Percentiles rank a stretch among this genome's conserved stretches.
Evolutionary conservation across 768 basidiomycete genomes (phyloP).

Genomic region (Pluteus cervinus): DNA sequence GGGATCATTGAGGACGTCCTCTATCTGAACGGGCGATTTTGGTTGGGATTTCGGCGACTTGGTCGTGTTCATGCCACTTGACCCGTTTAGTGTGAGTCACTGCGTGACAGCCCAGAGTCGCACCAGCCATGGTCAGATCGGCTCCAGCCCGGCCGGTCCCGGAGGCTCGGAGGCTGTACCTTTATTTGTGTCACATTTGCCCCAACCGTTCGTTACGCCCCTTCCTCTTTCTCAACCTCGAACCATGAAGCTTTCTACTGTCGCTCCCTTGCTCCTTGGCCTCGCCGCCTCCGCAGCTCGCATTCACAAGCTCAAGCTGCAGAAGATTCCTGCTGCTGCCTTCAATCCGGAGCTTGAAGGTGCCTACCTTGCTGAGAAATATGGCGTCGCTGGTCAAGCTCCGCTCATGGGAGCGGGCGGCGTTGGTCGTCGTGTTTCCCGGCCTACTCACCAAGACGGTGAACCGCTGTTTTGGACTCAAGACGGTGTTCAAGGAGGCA

Average conservation of each 20-base stretch:
- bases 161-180: too few species aligned
- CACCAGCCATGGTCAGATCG: too few species aligned
- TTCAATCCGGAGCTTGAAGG: constrained; percentile 65
- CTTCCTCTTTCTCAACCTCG: constrained; percentile 15
- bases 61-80: too few species aligned
- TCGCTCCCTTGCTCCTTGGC: constrained; percentile 39
- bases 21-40: too few species aligned
- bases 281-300: constrained; percentile 47
- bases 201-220: constrained; percentile 2
- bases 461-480: constrained; percentile 81
- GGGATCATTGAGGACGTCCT: too few species aligned
- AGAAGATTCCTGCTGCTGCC: constrained; percentile 67
- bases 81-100: too few species aligned
- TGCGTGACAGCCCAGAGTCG: too few species aligned
- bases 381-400: constrained; percentile 49
- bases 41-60: too few species aligned
- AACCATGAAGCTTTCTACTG: constrained; percentile 40
- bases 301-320: constrained; percentile 82
- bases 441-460: constrained; percentile 30
- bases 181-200: not conserved
- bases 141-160: too few species aligned
- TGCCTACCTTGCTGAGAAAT: constrained; percentile 92
- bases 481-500: constrained; percentile 65
- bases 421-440: constrained; percentile 52
- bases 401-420: constrained; percentile 76